Conservation (phyloP, 495 filamentous ascomycete species). For the Aspergillus affinis region DNA sequence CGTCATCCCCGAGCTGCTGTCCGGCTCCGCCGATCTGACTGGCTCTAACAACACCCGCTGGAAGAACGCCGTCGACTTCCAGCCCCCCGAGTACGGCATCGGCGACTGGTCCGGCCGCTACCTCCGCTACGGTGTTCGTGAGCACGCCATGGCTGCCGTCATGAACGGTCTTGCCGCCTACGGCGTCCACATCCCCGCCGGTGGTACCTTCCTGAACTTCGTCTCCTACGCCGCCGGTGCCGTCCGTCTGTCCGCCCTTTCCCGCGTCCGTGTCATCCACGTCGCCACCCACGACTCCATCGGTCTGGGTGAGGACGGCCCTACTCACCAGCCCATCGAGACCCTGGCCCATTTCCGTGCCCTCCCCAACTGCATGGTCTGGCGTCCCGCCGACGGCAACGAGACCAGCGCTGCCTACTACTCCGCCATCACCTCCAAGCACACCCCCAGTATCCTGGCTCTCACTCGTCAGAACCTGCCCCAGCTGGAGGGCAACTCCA, state of each 20-base stretch:
- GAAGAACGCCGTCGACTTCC: constrained; percentile 97
- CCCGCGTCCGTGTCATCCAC: constrained; percentile 90
- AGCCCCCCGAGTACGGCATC: constrained; percentile 80
- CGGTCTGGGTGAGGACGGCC: constrained; percentile 97
- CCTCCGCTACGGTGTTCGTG: constrained; percentile 94
- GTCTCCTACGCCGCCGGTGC: constrained; percentile 97
- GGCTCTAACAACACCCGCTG: constrained; percentile 97
- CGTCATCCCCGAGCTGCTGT: constrained; percentile 84
- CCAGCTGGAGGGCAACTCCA: constrained; percentile 88
- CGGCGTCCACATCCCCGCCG: constrained; percentile 89
- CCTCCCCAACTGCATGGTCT: constrained; percentile 99
- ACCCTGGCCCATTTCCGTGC: constrained; percentile 99
- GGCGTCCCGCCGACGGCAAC: constrained; percentile 98
- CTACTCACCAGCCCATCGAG: constrained; percentile 99
- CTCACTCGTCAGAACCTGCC: constrained; percentile 98
- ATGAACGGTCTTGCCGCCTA: constrained; percentile 98
- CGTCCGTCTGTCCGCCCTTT: constrained; percentile 89
- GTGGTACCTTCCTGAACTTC: constrained; percentile 99
- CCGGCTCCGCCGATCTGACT: constrained; percentile 96
- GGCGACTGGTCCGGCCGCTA: constrained; percentile 91
- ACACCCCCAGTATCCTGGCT: constrained; percentile 89
- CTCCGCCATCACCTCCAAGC: constrained; percentile 83
- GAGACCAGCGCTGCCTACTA: constrained; percentile 99
- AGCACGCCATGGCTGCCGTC: constrained; percentile 96
- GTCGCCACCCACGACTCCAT: constrained; percentile 99